Evolutionary conservation across 2,329 filamentous ascomycete genomes (phyloP).

Genomic region (Cladosporium colombiae): DNA sequence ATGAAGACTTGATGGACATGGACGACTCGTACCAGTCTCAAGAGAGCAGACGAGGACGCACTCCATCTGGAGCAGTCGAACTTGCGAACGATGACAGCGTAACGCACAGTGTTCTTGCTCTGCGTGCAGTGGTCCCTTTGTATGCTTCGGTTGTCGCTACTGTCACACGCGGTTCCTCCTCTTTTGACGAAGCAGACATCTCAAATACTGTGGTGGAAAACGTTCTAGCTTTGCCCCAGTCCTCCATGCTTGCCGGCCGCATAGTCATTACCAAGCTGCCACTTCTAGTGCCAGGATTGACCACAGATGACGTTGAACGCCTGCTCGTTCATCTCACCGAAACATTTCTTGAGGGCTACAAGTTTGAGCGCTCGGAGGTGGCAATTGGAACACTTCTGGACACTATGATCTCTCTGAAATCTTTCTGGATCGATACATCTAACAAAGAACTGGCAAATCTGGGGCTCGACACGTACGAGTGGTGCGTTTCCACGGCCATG

Average conservation of each 20-base stretch:
- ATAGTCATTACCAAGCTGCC: slow-evolving; percentile 29
- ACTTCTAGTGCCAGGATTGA: slow-evolving; percentile 29
- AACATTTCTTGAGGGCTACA: slow-evolving; percentile 53
- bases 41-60: slow-evolving; percentile 47
- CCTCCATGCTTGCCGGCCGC: slow-evolving; percentile 30
- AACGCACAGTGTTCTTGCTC: slow-evolving; percentile 24
- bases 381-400: slow-evolving; percentile 68
- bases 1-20: slow-evolving; percentile 61
- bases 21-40: slow-evolving; percentile 66
- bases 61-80: slow-evolving; percentile 39
- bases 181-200: neutral
- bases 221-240: slow-evolving; percentile 27
- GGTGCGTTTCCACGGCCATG: slow-evolving; percentile 70
- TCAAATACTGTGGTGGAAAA: slow-evolving; percentile 27
- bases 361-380: slow-evolving; percentile 73
- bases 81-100: slow-evolving; percentile 49
- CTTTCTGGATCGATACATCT: slow-evolving; percentile 61
- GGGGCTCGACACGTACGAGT: slow-evolving; percentile 75
- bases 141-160: slow-evolving; percentile 27
- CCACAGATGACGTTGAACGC: slow-evolving; percentile 40
- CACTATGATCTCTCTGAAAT: slow-evolving; percentile 64
- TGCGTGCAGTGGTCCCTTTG: slow-evolving; percentile 28
- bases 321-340: slow-evolving; percentile 52
- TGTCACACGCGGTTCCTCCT: neutral
- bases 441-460: slow-evolving; percentile 62